Base-by-base conservation (phyloP, 192 early-diverging fungal species). In the Gryganskiella cystojenkinii region DNA sequence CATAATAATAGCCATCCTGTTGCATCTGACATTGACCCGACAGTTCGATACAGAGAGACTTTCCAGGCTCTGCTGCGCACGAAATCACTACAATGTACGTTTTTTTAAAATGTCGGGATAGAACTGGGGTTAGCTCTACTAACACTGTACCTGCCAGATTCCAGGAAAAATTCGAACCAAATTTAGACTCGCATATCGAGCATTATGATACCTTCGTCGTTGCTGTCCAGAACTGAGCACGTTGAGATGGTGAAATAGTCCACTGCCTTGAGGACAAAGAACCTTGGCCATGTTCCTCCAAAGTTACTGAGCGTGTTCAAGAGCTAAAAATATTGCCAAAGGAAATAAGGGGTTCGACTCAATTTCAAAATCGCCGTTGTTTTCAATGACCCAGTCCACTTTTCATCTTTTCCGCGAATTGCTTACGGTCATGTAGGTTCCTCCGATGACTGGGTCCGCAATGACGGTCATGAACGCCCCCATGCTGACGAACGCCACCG, bases 231-330 rank as follows among this genome's bases (percentile, higher is more conserved):
- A 7, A 89, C 61, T 33, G 82, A 80, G 56, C 97, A 99, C 0
- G 83, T 83, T 8, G 94, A 87, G n/a, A 88, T 84, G 15, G 96
- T 96, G 65, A 94, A 93, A 55, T 89, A 89, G 80, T 99, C 97
- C 4, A 99, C 95, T 2, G 95, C 89, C 64, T 93, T 85, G 56
- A 99, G 86, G 6, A 99, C 90, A 87, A 98, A 96, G 84, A 92
- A 95, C 28, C 92, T 88, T 3, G 96, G 95, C 98, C 95, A 98
- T 6, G 96, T 99, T 31, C 98, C 98, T 49, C 96, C 98, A 75
- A 99, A 93, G 74, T 99, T 99, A 67, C 91, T 93, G 56, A 98
- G 72, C 4, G 98, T 99, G 67, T 98, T 97, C 31, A 99, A 81
- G 53, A 95, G 86, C 67, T 89, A 67, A 40, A 9, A 13, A 40